These are phyloP conservation scores for Boletales sp. DNA, from an alignment of 768 basidiomycete species.

Conservation along the genomic window DNA sequence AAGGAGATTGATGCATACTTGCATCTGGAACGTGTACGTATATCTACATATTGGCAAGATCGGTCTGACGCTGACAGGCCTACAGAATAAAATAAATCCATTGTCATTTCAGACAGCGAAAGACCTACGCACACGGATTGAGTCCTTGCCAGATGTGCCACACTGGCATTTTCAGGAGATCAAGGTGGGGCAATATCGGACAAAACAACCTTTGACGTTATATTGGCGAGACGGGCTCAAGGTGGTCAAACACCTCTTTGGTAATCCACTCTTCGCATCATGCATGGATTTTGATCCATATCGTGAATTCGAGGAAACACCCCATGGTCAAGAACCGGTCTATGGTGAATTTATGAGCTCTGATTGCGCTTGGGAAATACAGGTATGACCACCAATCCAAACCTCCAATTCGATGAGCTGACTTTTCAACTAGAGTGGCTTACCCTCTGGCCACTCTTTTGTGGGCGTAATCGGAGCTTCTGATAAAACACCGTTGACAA, in stretches of 20 bases:
- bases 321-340: not conserved
- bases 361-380: slow-evolving; percentile 23
- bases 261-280: slow-evolving; percentile 17
- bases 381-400: slow-evolving; percentile 11
- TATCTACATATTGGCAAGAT: not conserved
- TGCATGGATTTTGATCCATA: slow-evolving; percentile 7
- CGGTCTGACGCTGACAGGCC: no score
- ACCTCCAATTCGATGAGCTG: no score
- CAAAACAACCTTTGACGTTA: not conserved
- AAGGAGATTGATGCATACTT: not conserved
- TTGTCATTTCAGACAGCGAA: not conserved
- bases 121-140: not conserved
- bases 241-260: slow-evolving; percentile 22
- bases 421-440: not conserved
- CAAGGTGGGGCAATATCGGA: slow-evolving; percentile 3
- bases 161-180: slow-evolving; percentile 4
- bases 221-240: slow-evolving; percentile 24
- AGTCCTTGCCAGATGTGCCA: slow-evolving; percentile 5
- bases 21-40: not conserved
- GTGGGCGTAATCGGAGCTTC: slow-evolving; percentile 29
- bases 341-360: slow-evolving; percentile 22
- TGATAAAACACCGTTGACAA: slow-evolving; percentile 33
- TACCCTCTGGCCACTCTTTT: slow-evolving; percentile 23
- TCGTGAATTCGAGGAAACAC: slow-evolving; percentile 1
- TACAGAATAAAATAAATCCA: not conserved